phyloP scores from a whole-genome alignment of 805 yeast species.

The Phaffomyces antillensis region DNA sequence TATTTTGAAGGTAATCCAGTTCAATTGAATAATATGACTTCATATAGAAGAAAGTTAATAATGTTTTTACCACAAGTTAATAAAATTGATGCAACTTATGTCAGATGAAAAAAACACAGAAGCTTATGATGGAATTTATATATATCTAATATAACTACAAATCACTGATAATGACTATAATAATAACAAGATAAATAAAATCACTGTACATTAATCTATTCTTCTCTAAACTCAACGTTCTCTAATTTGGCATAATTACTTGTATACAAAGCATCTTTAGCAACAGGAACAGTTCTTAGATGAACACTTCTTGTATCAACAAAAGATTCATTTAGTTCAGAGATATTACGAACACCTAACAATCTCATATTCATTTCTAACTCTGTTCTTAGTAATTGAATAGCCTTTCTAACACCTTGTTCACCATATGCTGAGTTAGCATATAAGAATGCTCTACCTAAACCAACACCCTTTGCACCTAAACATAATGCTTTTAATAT shows the following conservation, averaged over 20 bases:
- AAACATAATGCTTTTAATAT: slow-evolving; percentile 57
- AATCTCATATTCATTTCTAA: slow-evolving; percentile 72
- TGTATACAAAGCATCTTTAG: slow-evolving; percentile 49
- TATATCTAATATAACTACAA: too few species aligned
- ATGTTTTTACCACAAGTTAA: slow-evolving; percentile 60
- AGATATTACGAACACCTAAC: slow-evolving; percentile 59
- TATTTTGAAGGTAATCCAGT: slow-evolving; percentile 93
- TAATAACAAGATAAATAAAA: neutral
- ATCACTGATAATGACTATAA: neutral
- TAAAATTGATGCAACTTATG: slow-evolving; percentile 89
- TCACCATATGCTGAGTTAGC: slow-evolving; percentile 61
- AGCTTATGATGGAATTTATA: too few species aligned
- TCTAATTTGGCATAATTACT: slow-evolving; percentile 51
- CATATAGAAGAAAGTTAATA: slow-evolving; percentile 77
- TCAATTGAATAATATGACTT: slow-evolving; percentile 63
- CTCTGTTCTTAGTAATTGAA: slow-evolving; percentile 61
- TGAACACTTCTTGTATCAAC: slow-evolving; percentile 49
- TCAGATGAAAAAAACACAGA: slow-evolving; percentile 20
- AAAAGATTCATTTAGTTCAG: slow-evolving; percentile 50
- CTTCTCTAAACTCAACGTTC: slow-evolving; percentile 41
- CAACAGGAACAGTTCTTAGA: slow-evolving; percentile 34
- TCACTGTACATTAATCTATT: neutral
- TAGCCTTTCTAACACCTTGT: slow-evolving; percentile 53
- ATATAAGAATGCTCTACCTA: slow-evolving; percentile 61
- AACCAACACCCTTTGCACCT: slow-evolving; percentile 66